Evolutionary conservation across 345 rosid genomes (phyloP).

Genomic region (Citrus mangshanensis): DNA sequence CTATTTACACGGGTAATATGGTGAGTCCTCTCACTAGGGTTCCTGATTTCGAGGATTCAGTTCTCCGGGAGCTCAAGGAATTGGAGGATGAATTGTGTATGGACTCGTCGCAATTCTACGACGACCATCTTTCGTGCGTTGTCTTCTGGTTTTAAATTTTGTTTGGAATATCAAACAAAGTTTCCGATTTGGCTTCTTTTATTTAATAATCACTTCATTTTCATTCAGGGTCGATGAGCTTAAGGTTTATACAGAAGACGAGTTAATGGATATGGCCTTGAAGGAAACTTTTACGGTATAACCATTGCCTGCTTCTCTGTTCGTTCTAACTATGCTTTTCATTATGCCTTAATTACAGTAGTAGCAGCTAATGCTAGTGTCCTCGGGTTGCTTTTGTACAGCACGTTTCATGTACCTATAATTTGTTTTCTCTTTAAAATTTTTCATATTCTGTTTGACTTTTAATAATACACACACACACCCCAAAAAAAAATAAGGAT

Average conservation of each 20-base stretch:
- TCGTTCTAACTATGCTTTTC: background rate
- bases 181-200: background rate
- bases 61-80: conserved; percentile 38
- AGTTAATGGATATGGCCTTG: conserved; percentile 58
- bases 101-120: conserved; percentile 17
- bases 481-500: background rate
- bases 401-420: background rate
- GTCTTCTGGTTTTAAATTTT: background rate
- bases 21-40: conserved; percentile 44
- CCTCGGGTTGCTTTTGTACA: background rate
- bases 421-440: background rate
- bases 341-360: background rate
- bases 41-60: conserved; percentile 35
- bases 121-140: conserved; percentile 40
- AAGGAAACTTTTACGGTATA: conserved; percentile 42
- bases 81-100: conserved; percentile 32
- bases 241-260: conserved; percentile 43
- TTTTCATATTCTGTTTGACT: background rate
- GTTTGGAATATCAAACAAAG: background rate
- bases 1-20: conserved; percentile 42
- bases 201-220: conserved; percentile 4
- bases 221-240: conserved; percentile 55
- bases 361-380: background rate
- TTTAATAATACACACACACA: background rate
- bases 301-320: background rate